phyloP scores from a whole-genome alignment of 305 asterid species.

The Fraxinus dipetala region DNA sequence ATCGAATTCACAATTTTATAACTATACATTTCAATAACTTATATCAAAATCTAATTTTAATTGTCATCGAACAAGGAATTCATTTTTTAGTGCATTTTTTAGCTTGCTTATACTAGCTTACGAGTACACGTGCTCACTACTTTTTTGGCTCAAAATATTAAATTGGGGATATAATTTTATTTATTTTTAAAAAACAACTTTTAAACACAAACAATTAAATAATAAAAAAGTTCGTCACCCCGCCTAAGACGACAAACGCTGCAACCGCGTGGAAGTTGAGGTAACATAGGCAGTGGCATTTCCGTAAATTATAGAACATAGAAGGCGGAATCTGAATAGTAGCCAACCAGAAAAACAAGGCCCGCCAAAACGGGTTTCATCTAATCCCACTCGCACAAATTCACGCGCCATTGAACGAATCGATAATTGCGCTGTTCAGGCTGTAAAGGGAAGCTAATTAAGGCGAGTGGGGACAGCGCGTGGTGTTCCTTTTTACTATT shows the following conservation, averaged over 20 bases:
- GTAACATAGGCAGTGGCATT: conserved; percentile 27
- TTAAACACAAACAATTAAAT: not conserved
- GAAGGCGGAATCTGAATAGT: conserved; percentile 10
- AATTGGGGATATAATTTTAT: no score
- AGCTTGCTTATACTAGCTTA: not conserved
- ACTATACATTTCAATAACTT: no score
- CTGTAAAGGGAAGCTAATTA: conserved; percentile 30
- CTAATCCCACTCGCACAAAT: conserved; percentile 18
- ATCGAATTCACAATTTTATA: not conserved
- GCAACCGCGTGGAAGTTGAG: conserved; percentile 22
- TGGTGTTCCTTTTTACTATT: conserved; percentile 38
- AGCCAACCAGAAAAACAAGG: conserved; percentile 30
- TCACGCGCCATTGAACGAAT: conserved; percentile 43
- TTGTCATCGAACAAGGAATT: no score
- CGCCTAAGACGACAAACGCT: not conserved
- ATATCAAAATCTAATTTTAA: no score
- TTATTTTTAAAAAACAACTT: no score
- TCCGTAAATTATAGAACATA: conserved; percentile 21
- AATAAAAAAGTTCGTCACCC: not conserved
- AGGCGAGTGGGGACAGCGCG: conserved; percentile 63
- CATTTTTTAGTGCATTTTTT: not conserved
- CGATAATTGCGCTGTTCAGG: conserved; percentile 32
- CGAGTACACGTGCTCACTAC: not conserved
- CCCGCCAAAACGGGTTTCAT: conserved; percentile 26
- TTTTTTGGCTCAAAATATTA: not conserved